Base-by-base conservation (phyloP, 2,329 filamentous ascomycete genomes). In the Trichoderma sp. region DNA sequence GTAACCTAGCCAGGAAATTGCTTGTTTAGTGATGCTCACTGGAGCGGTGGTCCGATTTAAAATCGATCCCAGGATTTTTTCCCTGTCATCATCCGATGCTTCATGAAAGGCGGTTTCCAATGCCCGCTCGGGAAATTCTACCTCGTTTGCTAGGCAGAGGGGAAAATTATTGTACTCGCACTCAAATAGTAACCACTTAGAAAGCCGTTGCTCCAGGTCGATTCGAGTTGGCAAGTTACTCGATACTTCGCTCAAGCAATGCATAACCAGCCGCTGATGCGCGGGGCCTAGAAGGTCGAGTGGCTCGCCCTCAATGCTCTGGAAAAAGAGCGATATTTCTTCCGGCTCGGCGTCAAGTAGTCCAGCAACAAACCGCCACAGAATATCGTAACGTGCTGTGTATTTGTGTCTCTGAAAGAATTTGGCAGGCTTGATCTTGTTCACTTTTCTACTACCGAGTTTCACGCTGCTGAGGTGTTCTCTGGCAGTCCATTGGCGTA, bases 291-390 rank as follows among this genome's bases (percentile, higher is more conserved):
- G n/a, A 1, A 63, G 21, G 7, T 63, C 60, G 7, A 52, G 29
- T 19, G 60, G 60, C 19, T 62, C 29, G 1, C 53, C 29, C 11
- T 62, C 60, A 7, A 62, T 52, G 13, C n/a, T 37, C 43, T 7
- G 14, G 16, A 63, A 63, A n/a, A 63, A 63, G 4, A 13, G 19
- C 27, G n/a, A 24, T 10, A n/a, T 1, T 37, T 29, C 47, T n/a
- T n/a, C 31, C 8, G 7, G 24, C 21, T 19, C 1, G 2, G 14
- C 8, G 13, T 59, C 35, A 19, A 68, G 65, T 24, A 68, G 40
- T 27, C 65, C 65, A 24, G 40, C 29, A 29, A 68, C 65, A 21
- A 68, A 68, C 10, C 65, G 57, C 65, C 65, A 68, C 4, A 68
- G 6, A 3, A 68, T 53, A 14, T 60, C 40, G 33, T 60, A 60